Base-by-base conservation (phyloP, 108 stramenopile genomes). In the Pseudonitzschia multiseries region DNA sequence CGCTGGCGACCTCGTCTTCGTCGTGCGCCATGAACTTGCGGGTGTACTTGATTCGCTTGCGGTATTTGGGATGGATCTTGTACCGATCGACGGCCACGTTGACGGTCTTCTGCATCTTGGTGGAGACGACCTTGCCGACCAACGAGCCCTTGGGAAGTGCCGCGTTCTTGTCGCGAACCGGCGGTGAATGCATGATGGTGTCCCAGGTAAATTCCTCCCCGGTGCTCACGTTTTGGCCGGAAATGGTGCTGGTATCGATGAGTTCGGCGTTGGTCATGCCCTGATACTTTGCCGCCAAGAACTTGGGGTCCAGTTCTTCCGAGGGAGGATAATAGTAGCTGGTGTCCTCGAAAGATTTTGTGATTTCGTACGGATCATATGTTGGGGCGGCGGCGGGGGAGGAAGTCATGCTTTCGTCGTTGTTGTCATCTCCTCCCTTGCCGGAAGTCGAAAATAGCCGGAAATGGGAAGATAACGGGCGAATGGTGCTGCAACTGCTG, bases 1-100 rank as follows among this genome's bases (percentile, higher is more conserved):
- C 68, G 59, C 82, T 83, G 52, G 88, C 90, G 42, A 93, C 90
- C 77, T 93, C 91, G 18, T 81, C 63, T 67, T 96, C 95, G 74
- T 96, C 95, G 72, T 96, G 95, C 5, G 93, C 95, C 95, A 96
- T 96, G 69, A 96, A 93, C 70, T 93, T 96, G 29, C 82, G 81
- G 6, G 91, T 89, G 70, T 81, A 91, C 62, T 75, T 79, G 61
- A 87, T 41, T 26, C 88, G 78, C 68, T 91, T 92, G 33, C 86
- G 68, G 70, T 92, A 87, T 77, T 92, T 92, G 44, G 84, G 87
- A 56, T 92, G 80, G 54, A 86, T 81, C 40, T 69, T 56, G 72
- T 90, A 93, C 15, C 95, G 83, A 68, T 93, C 90, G 36, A 96
- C 93, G n/a, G 85, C 85, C 18, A 96, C 95, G 80, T 92, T 93